These are phyloP conservation scores for Ceratocystis variospora DNA, from an alignment of 2,329 filamentous ascomycete genomes.

Conservation along the genomic window DNA sequence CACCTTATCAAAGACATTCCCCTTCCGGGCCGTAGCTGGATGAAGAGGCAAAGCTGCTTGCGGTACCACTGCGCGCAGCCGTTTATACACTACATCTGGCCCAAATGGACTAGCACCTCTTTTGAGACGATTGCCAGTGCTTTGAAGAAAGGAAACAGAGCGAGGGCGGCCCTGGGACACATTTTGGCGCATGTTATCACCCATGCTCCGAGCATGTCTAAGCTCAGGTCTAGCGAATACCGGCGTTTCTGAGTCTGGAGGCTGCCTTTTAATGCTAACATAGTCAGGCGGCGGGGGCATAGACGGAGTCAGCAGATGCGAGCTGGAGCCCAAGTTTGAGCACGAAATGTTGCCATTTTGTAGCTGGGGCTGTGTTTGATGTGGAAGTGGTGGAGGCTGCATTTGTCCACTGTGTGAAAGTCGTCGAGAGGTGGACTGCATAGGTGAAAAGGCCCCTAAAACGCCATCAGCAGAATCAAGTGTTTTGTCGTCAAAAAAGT, in stretches of 20 bases:
- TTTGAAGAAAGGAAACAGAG: slow-evolving; percentile 22
- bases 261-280: slow-evolving; percentile 18
- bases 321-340: slow-evolving; percentile 4
- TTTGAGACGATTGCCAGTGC: slow-evolving; percentile 26
- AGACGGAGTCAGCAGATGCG: slow-evolving; percentile 2
- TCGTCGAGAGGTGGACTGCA: background rate
- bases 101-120: slow-evolving; percentile 44
- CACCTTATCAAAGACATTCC: slow-evolving; percentile 41
- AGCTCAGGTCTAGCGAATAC: slow-evolving; percentile 48
- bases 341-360: background rate
- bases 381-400: slow-evolving; percentile 18
- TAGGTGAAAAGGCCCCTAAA: slow-evolving; percentile 5
- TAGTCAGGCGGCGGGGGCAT: slow-evolving; percentile 16
- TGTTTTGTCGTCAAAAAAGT: slow-evolving; percentile 55
- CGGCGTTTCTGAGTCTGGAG: slow-evolving; percentile 7
- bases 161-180: background rate
- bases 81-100: slow-evolving; percentile 44
- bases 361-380: slow-evolving; percentile 16
- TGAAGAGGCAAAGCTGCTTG: slow-evolving; percentile 20
- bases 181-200: slow-evolving; percentile 27
- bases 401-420: slow-evolving; percentile 11
- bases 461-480: slow-evolving; percentile 2
- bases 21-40: slow-evolving; percentile 25
- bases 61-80: slow-evolving; percentile 36
- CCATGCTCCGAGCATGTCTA: slow-evolving; percentile 43